Percentiles rank a stretch among this genome's conserved stretches.
These are phyloP conservation scores for Phaffia rhodozyma DNA, from an alignment of 1,284 basidiomycete species.

Conservation along the genomic window DNA sequence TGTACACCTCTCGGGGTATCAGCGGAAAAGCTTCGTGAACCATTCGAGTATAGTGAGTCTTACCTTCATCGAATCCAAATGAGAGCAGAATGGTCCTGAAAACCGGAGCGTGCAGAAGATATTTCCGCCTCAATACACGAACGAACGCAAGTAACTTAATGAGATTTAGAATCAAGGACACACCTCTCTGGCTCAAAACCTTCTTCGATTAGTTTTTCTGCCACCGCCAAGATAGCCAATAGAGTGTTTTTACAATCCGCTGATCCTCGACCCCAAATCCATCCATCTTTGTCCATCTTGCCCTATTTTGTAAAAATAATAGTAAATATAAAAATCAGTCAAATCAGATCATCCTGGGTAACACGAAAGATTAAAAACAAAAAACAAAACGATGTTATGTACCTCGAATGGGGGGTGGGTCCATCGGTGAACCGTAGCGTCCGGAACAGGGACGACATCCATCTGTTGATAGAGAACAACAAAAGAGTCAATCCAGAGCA, in stretches of 20 bases:
- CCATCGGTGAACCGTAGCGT: slow-evolving; percentile 40
- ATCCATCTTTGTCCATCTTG: slow-evolving; percentile 33
- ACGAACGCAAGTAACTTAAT: no score
- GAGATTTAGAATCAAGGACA: slow-evolving; percentile 6
- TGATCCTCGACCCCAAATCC: slow-evolving; percentile 44
- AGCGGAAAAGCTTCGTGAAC: no score
- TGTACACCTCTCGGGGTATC: no score
- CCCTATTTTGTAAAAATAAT: slow-evolving; percentile 31
- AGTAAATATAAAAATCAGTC: no score
- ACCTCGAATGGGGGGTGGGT: slow-evolving; percentile 37
- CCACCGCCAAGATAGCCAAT: slow-evolving; percentile 37
- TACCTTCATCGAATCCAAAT: slow-evolving; percentile 33
- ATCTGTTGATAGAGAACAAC: slow-evolving; percentile 24
- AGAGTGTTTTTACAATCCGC: slow-evolving; percentile 26
- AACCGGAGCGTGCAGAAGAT: no score
- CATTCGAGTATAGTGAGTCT: neutral
- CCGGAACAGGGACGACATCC: slow-evolving; percentile 43
- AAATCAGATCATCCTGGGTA: no score
- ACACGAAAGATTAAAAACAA: no score
- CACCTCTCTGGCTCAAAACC: slow-evolving; percentile 36
- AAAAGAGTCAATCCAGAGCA: neutral
- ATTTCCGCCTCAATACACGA: no score
- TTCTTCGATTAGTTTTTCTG: slow-evolving; percentile 39
- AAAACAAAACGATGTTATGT: no score
- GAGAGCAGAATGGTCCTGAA: slow-evolving; percentile 25